Percentiles rank a stretch among this genome's conserved stretches.
phyloP scores from a whole-genome alignment of 768 basidiomycete species.

The Pholiota conissans region DNA sequence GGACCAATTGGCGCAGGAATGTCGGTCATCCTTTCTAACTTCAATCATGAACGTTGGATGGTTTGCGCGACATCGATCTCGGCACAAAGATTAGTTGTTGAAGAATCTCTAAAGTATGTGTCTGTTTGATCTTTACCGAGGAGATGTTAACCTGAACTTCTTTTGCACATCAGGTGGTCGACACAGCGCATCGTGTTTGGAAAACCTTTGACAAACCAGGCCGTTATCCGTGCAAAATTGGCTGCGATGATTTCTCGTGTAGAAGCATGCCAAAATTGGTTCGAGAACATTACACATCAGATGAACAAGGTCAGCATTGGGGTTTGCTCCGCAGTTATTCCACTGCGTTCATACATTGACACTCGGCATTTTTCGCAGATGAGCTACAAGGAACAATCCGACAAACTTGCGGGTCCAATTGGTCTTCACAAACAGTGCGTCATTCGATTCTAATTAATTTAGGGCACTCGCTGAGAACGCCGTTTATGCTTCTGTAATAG shows the following conservation, averaged over 20 bases:
- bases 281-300: slow-evolving; percentile 87
- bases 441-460: slow-evolving; percentile 8
- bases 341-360: neutral
- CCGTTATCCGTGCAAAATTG: slow-evolving; percentile 88
- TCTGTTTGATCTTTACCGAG: neutral
- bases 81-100: slow-evolving; percentile 79
- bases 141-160: neutral
- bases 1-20: slow-evolving; percentile 85
- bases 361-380: slow-evolving; percentile 50
- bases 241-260: slow-evolving; percentile 89
- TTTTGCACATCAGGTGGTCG: slow-evolving; percentile 61
- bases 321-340: neutral
- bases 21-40: slow-evolving; percentile 80
- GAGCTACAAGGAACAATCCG: slow-evolving; percentile 82
- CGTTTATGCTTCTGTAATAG: slow-evolving; percentile 31
- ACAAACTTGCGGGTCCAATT: slow-evolving; percentile 85
- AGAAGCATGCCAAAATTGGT: slow-evolving; percentile 85
- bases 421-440: slow-evolving; percentile 86
- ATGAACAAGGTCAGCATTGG: slow-evolving; percentile 72
- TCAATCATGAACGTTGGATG: slow-evolving; percentile 93
- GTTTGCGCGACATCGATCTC: slow-evolving; percentile 69
- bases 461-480: slow-evolving; percentile 3
- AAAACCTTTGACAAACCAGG: slow-evolving; percentile 76
- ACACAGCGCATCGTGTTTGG: slow-evolving; percentile 90
- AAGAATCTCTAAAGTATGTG: slow-evolving; percentile 82